Conservation (phyloP, 164 flowering plant genomes). For the Magnolia officinalis region DNA sequence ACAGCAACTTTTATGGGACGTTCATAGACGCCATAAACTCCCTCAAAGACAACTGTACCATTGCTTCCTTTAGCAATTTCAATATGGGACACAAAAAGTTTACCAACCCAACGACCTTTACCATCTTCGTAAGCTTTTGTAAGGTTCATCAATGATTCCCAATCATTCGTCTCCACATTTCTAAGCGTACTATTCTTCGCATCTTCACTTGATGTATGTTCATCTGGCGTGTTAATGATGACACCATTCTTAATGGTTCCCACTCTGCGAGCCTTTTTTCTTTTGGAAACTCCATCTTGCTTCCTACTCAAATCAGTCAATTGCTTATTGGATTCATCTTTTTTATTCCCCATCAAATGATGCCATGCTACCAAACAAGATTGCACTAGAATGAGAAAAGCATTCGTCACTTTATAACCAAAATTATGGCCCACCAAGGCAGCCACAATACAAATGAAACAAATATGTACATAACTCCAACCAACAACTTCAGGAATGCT, state of each 20-base stretch:
- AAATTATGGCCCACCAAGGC: neutral
- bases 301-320: slow-evolving; percentile 14
- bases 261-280: slow-evolving; percentile 43
- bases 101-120: slow-evolving; percentile 61
- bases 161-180: slow-evolving; percentile 19
- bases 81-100: slow-evolving; percentile 45
- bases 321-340: slow-evolving; percentile 14
- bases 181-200: slow-evolving; percentile 9
- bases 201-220: slow-evolving; percentile 14
- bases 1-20: slow-evolving; percentile 80
- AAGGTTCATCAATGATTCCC: slow-evolving; percentile 11
- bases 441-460: neutral
- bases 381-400: neutral
- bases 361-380: neutral
- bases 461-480: slow-evolving; percentile 1
- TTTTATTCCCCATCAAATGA: slow-evolving; percentile 8
- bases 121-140: slow-evolving; percentile 24
- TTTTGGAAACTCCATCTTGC: slow-evolving; percentile 30
- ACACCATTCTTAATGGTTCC: slow-evolving; percentile 29
- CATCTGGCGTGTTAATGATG: slow-evolving; percentile 17
- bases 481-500: neutral
- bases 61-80: slow-evolving; percentile 96
- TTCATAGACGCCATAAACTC: slow-evolving; percentile 57
- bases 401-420: neutral
- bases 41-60: slow-evolving; percentile 87